Evolutionary conservation across 495 filamentous ascomycete species (phyloP), one percentile per base, ranked within the genome.

Genomic region (Beverwykella pulmonaria): DNA sequence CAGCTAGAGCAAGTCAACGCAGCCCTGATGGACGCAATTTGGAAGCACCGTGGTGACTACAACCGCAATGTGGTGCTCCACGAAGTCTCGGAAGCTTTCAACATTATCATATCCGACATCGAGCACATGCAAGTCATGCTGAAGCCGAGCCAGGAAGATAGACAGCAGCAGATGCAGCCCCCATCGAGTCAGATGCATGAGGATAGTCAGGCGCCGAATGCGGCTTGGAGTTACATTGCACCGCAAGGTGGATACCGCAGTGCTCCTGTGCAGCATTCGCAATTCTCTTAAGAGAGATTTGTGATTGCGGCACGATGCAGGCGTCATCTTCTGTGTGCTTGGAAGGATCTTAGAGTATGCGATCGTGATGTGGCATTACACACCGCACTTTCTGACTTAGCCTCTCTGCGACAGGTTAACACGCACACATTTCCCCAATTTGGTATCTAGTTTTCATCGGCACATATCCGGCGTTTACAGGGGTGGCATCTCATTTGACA

Each of bases 1-100:
- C 95, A 98, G 75, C 81, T 98, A 29, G 93, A 98, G 79, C 93
- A 97, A 75, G 86, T 96, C 74, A 91, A 92, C 73, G 87, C 92
- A n/a, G 86, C 85, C 60, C 77, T 97, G 71, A 97, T 97, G 93
- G 88, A 92, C 63, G 84, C 85, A 46, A 80, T 98, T 15, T 98
- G 94, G 94, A 83, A 81, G 61, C 82, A 80, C 60, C 84, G 91
- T 44, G 82, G 84, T 57, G 87, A 95, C 70, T 93, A 88, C 83
- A 91, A 98, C 76, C 84, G 94, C 19, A 88, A 84, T 71, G 78
- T 77, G 56, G 91, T 98, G 12, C 81, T 88, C 23, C 73, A 73
- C 27, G 76, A 79, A 30, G 81, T 95, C 30, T 78, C 78, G 14
- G 79, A 83, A 7, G 84, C 87, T 23, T 96, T 97, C 74, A 90